Evolutionary conservation across 805 yeast genomes (phyloP).

Genomic region (Ogataea pignaliae): DNA sequence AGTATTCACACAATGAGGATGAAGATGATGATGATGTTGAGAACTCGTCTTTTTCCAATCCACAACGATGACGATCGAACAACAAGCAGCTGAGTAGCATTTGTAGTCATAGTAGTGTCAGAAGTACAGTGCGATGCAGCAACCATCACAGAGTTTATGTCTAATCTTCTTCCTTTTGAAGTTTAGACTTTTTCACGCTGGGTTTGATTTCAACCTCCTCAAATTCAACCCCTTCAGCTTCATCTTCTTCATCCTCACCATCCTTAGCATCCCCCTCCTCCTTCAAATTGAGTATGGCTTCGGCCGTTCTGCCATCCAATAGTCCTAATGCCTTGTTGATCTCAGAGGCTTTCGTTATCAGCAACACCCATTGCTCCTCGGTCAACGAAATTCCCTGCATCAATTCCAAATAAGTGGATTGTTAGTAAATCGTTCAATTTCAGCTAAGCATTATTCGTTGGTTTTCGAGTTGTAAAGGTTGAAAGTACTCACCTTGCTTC

Average conservation of each 20-base stretch:
- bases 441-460: no score
- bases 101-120: no score
- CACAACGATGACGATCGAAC: no score
- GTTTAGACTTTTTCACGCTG: slow-evolving; percentile 6
- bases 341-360: slow-evolving; percentile 42
- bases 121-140: no score
- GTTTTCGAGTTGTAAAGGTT: neutral
- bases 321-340: slow-evolving; percentile 46
- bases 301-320: slow-evolving; percentile 9
- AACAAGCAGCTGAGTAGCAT: no score
- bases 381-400: slow-evolving; percentile 54
- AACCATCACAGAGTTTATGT: no score
- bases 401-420: neutral
- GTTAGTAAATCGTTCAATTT: slow-evolving; percentile 4
- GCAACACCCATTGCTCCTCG: slow-evolving; percentile 47
- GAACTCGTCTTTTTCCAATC: no score
- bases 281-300: slow-evolving; percentile 3
- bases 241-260: slow-evolving; percentile 22
- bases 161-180: no score
- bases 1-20: no score
- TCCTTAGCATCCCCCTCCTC: slow-evolving; percentile 24
- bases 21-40: no score
- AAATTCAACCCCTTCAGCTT: slow-evolving; percentile 17
- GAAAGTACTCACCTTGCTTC: slow-evolving; percentile 52
- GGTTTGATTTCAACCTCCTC: slow-evolving; percentile 17